A percentile compares a stretch with the other conserved stretches of the same genome.
Conservation (phyloP, 805 yeast species). For the Myxozyma melibiosi region DNA sequence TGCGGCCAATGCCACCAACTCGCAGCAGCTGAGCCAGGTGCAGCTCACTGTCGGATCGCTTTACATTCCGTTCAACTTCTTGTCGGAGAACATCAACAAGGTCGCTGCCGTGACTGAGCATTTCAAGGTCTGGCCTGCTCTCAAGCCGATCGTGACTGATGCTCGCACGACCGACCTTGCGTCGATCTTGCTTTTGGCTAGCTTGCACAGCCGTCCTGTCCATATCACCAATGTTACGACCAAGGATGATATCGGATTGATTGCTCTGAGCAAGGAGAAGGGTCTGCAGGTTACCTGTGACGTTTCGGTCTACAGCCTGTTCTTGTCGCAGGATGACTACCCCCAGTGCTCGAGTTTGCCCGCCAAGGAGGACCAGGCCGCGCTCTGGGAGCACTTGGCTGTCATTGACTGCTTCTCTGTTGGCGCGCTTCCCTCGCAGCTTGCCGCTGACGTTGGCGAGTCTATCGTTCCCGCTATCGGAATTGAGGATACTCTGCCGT, state of each 20-base stretch:
- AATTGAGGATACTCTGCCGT: slow-evolving; percentile 76
- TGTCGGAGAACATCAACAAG: slow-evolving; percentile 57
- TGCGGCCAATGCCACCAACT: slow-evolving; percentile 77
- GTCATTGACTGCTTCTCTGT: slow-evolving; percentile 84
- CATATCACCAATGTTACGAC: slow-evolving; percentile 87
- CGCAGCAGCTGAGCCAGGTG: slow-evolving; percentile 61
- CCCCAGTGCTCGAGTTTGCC: slow-evolving; percentile 76
- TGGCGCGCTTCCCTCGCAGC: slow-evolving; percentile 73
- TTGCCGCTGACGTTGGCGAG: slow-evolving; percentile 67
- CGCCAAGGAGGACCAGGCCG: slow-evolving; percentile 74
- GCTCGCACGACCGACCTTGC: slow-evolving; percentile 91
- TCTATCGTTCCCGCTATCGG: slow-evolving; percentile 72
- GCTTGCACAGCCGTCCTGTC: slow-evolving; percentile 78
- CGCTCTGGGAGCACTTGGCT: slow-evolving; percentile 74
- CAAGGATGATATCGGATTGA: slow-evolving; percentile 78
- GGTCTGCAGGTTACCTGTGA: slow-evolving; percentile 85
- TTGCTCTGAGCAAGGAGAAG: slow-evolving; percentile 82
- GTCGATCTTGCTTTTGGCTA: slow-evolving; percentile 85
- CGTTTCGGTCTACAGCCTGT: slow-evolving; percentile 77
- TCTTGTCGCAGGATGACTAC: slow-evolving; percentile 66
- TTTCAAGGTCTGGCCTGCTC: slow-evolving; percentile 79
- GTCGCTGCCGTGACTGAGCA: slow-evolving; percentile 80
- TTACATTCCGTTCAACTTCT: slow-evolving; percentile 77
- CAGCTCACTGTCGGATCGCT: slow-evolving; percentile 72
- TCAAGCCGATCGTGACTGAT: slow-evolving; percentile 86